phyloP scores from a whole-genome alignment of 1,284 basidiomycete species.

The Apiotrichum porosum region DNA sequence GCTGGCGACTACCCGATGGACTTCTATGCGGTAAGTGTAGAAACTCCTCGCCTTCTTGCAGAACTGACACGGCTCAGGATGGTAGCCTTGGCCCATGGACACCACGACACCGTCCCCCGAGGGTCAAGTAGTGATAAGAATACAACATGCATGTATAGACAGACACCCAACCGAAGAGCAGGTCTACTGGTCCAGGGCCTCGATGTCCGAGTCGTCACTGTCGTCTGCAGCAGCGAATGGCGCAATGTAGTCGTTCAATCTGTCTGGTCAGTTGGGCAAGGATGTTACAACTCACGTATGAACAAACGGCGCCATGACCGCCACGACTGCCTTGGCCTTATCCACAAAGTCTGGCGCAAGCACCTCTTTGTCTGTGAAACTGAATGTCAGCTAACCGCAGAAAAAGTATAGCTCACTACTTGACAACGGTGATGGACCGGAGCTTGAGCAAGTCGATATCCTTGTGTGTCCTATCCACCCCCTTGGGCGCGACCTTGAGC shows the following conservation, averaged over 20 bases:
- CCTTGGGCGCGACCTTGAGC: slow-evolving; percentile 80
- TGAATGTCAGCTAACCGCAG: slow-evolving; percentile 48
- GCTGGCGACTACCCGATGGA: slow-evolving; percentile 80
- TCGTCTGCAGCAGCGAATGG: neutral
- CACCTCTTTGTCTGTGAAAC: slow-evolving; percentile 72
- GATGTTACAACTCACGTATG: slow-evolving; percentile 65
- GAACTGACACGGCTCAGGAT: slow-evolving; percentile 17
- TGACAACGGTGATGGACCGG: slow-evolving; percentile 67
- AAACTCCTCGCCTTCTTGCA: neutral
- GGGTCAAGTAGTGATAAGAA: too few relatives aligned
- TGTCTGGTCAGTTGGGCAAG: too few relatives aligned
- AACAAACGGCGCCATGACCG: slow-evolving; percentile 67
- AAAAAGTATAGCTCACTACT: slow-evolving; percentile 59
- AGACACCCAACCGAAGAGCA: too few relatives aligned
- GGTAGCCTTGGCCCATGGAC: slow-evolving; percentile 48
- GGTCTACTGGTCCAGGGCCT: neutral
- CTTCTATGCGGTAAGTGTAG: slow-evolving; percentile 78
- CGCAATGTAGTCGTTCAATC: slow-evolving; percentile 2
- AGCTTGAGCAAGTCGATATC: slow-evolving; percentile 84
- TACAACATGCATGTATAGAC: too few relatives aligned
- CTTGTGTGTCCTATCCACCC: slow-evolving; percentile 71
- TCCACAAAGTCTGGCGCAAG: slow-evolving; percentile 62
- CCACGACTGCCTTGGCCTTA: slow-evolving; percentile 56
- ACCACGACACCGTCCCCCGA: slow-evolving; percentile 34
- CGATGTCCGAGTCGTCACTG: neutral